These are phyloP conservation scores for Metarhizium rileyi DNA, from an alignment of 2,329 filamentous ascomycete genomes.

Conservation along the genomic window DNA sequence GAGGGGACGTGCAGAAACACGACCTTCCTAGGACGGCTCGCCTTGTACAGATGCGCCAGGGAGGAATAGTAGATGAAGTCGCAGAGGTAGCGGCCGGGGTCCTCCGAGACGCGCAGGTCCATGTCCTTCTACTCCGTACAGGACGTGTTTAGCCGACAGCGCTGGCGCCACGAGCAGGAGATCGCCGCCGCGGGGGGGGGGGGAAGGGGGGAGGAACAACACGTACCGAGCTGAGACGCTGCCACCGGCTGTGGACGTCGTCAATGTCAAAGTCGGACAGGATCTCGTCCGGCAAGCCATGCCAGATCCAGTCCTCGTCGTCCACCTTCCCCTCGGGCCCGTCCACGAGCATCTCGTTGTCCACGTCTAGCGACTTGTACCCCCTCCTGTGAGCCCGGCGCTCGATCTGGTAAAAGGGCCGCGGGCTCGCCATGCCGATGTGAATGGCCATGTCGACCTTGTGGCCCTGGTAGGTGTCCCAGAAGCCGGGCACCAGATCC, in stretches of 20 bases:
- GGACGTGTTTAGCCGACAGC: too few relatives aligned
- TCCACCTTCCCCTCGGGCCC: conserved; percentile 35
- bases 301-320: conserved; percentile 42
- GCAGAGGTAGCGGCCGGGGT: conserved; percentile 65
- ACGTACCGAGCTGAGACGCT: conserved; percentile 37
- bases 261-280: conserved; percentile 46
- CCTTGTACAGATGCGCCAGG: conserved; percentile 45
- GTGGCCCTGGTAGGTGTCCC: conserved; percentile 31
- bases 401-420: conserved; percentile 61
- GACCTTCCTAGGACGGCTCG: conserved; percentile 38
- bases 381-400: conserved; percentile 59
- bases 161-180: too few relatives aligned
- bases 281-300: conserved; percentile 45
- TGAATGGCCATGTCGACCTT: conserved; percentile 61
- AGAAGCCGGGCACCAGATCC: conserved; percentile 51
- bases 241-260: conserved; percentile 49
- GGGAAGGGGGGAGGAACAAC: background rate
- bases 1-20: conserved; percentile 67
- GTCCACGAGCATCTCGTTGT: conserved; percentile 48
- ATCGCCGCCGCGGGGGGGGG: too few relatives aligned
- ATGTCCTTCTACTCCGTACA: conserved; percentile 21
- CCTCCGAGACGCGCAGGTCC: conserved; percentile 51
- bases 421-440: conserved; percentile 66
- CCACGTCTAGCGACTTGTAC: conserved; percentile 62
- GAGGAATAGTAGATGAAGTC: conserved; percentile 72